Percentiles rank a stretch among this genome's conserved stretches.
phyloP scores from a whole-genome alignment of 1,284 basidiomycete species.

The Microbotryum scabiosae region DNA sequence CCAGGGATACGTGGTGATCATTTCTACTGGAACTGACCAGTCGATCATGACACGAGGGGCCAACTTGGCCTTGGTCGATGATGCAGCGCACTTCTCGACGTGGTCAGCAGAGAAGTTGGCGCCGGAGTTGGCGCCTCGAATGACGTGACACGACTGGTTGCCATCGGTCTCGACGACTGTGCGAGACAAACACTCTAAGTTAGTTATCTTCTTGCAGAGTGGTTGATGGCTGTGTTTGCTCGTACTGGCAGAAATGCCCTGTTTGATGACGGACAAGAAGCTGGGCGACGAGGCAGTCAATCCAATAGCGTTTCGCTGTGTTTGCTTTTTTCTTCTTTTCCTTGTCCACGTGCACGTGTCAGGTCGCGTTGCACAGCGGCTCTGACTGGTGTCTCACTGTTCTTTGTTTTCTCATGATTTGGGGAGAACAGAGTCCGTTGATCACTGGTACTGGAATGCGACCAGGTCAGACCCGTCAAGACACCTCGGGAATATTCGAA shows the following conservation, averaged over 20 bases:
- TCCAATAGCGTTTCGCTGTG: constrained; percentile 86
- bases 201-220: not conserved
- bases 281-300: constrained; percentile 77
- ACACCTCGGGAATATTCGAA: too few species aligned
- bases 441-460: too few species aligned
- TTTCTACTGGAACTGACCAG: constrained; percentile 6
- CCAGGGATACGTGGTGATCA: not conserved
- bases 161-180: constrained; percentile 43
- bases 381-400: too few species aligned
- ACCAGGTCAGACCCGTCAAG: too few species aligned
- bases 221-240: not conserved
- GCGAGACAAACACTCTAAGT: not conserved
- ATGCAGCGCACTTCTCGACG: constrained; percentile 66
- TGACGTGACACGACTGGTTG: constrained; percentile 79
- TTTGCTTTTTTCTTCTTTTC: too few species aligned
- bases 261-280: constrained; percentile 87
- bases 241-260: constrained; percentile 41
- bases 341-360: too few species aligned
- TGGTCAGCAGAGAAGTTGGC: constrained; percentile 75
- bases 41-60: constrained; percentile 43
- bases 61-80: constrained; percentile 69
- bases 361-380: too few species aligned
- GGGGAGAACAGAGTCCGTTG: too few species aligned
- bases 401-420: too few species aligned
- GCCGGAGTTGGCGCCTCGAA: constrained; percentile 75